Percentiles rank a stretch among this genome's conserved stretches.
phyloP scores from a whole-genome alignment of 768 basidiomycete species.

The Hypholoma fasciculare region DNA sequence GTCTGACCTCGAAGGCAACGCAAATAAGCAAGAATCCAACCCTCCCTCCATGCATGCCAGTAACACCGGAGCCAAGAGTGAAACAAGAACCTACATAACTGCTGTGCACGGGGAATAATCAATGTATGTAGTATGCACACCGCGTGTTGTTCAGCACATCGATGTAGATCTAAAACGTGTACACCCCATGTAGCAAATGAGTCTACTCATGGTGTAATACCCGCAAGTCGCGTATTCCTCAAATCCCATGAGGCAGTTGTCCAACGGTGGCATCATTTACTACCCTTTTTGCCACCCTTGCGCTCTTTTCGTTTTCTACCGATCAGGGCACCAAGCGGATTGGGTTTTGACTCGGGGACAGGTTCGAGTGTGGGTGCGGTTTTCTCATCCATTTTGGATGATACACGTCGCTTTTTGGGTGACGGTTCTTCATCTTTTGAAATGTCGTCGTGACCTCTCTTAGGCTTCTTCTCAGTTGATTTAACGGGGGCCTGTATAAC shows the following conservation, averaged over 20 bases:
- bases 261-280: conserved; percentile 6
- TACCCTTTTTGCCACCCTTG: conserved; percentile 38
- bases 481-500: neutral
- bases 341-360: conserved; percentile 16
- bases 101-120: neutral
- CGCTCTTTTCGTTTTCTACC: conserved; percentile 79
- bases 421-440: conserved; percentile 13
- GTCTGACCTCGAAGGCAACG: conserved; percentile 34
- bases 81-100: neutral
- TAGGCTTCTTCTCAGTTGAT: conserved; percentile 12
- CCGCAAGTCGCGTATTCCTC: no score
- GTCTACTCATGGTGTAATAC: neutral
- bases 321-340: conserved; percentile 67
- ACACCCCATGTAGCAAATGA: neutral
- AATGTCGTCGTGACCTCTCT: conserved; percentile 11
- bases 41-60: neutral
- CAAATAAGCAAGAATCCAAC: neutral
- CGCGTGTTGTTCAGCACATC: neutral
- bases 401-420: conserved; percentile 18
- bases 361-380: neutral
- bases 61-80: neutral
- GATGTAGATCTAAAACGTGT: neutral
- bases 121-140: neutral
- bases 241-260: no score
- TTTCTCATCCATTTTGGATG: conserved; percentile 7